Evolutionary conservation across 176 grass and related monocot species (phyloP).

Genomic region (Bromus sterilis): DNA sequence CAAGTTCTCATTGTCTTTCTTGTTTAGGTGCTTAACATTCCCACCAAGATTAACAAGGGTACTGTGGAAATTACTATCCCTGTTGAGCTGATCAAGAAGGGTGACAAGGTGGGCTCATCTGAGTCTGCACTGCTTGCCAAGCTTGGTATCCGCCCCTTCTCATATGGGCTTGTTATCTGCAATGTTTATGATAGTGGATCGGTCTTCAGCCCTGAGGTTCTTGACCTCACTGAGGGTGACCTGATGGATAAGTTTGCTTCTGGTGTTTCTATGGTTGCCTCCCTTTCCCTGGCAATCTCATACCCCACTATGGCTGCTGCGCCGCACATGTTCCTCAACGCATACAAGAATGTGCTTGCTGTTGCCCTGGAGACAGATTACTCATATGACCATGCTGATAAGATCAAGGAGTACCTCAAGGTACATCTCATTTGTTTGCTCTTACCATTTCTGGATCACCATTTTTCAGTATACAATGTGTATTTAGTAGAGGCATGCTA

Average conservation of each 20-base stretch:
- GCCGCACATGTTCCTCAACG: conserved; percentile 80
- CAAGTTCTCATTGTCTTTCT: background rate
- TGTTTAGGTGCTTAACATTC: conserved; percentile 76
- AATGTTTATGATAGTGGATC: conserved; percentile 64
- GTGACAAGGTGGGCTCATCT: conserved; percentile 78
- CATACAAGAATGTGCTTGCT: conserved; percentile 85
- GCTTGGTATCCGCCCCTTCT: conserved; percentile 76
- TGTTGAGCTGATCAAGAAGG: conserved; percentile 78
- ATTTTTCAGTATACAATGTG: background rate
- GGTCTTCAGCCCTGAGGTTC: conserved; percentile 80
- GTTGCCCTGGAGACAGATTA: conserved; percentile 75
- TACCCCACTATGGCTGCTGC: conserved; percentile 79
- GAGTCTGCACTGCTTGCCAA: conserved; percentile 80
- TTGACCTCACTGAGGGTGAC: conserved; percentile 73
- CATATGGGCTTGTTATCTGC: conserved; percentile 58
- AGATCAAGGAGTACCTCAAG: conserved; percentile 90
- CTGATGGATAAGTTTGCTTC: conserved; percentile 51
- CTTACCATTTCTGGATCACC: background rate
- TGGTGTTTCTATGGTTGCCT: conserved; percentile 69
- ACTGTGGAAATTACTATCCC: conserved; percentile 85
- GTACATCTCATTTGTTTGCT: conserved; percentile 2
- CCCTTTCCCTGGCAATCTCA: conserved; percentile 59
- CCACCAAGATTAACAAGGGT: conserved; percentile 95
- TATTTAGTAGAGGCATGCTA: background rate
- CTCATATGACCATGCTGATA: conserved; percentile 64